A percentile compares a stretch with the other conserved stretches of the same genome.
phyloP scores from a whole-genome alignment of 768 basidiomycete genomes.

The Collybiopsis confluens region DNA sequence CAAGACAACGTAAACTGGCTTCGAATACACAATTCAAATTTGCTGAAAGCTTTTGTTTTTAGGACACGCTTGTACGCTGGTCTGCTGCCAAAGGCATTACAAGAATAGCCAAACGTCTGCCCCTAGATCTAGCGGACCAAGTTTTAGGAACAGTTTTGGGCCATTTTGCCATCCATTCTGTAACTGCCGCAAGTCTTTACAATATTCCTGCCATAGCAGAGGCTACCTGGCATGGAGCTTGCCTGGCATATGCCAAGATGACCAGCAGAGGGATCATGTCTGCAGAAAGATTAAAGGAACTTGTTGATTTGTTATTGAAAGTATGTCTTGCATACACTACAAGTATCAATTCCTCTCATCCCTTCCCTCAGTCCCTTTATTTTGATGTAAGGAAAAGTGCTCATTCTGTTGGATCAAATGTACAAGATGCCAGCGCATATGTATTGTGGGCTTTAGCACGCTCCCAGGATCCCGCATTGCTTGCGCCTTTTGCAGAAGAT shows the following conservation, averaged over 20 bases:
- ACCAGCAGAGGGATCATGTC: constrained; percentile 75
- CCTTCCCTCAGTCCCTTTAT: constrained; percentile 63
- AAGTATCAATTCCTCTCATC: constrained; percentile 1
- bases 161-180: constrained; percentile 73
- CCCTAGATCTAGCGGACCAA: constrained; percentile 69
- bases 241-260: constrained; percentile 88
- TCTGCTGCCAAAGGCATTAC: constrained; percentile 91
- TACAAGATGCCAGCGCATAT: constrained; percentile 93
- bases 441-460: constrained; percentile 93
- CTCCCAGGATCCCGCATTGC: constrained; percentile 53
- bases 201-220: constrained; percentile 78
- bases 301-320: constrained; percentile 80
- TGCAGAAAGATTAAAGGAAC: constrained; percentile 48
- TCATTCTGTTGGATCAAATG: constrained; percentile 91
- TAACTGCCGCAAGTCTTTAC: constrained; percentile 58
- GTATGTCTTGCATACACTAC: too few species aligned
- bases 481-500: constrained; percentile 56
- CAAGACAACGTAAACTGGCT: constrained; percentile 68
- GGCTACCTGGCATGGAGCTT: constrained; percentile 92
- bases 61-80: constrained; percentile 96
- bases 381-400: constrained; percentile 91
- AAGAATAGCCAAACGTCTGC: constrained; percentile 77
- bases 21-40: not conserved
- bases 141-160: constrained; percentile 76
- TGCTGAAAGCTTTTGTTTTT: constrained; percentile 2